These are phyloP conservation scores for Penicillium sp. DNA, from an alignment of 2,329 filamentous ascomycete genomes.

Conservation along the genomic window DNA sequence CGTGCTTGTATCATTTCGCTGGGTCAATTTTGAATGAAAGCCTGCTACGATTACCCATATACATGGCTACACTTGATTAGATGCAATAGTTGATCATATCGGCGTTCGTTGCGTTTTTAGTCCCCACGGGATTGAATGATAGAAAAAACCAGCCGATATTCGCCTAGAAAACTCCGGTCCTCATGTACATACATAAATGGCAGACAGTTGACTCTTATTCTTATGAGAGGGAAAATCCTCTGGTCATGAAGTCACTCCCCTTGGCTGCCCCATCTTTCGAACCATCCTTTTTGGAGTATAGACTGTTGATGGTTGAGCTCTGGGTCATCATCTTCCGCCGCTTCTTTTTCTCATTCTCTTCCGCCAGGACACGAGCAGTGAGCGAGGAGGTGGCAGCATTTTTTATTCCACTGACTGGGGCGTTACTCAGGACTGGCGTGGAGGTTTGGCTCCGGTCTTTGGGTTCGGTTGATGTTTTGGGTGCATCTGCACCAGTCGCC, in stretches of 20 bases:
- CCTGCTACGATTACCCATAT: neutral
- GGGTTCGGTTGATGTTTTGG: conserved; percentile 11
- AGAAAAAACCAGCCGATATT: conserved; percentile 6
- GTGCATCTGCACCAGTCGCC: conserved; percentile 35
- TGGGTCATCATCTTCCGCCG: conserved; percentile 68
- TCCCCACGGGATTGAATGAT: neutral
- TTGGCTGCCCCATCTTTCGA: conserved; percentile 44
- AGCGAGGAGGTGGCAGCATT: conserved; percentile 82
- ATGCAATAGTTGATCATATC: neutral
- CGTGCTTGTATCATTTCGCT: conserved; percentile 1
- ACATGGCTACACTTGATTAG: conserved; percentile 3
- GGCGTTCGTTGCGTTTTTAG: neutral
- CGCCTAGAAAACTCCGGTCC: neutral
- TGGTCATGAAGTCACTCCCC: conserved; percentile 60
- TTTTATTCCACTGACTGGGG: conserved; percentile 67
- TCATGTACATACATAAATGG: conserved; percentile 39
- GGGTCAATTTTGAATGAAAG: neutral
- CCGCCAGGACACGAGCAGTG: conserved; percentile 81
- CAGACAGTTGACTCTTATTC: conserved; percentile 50
- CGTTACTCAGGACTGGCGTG: conserved; percentile 32
- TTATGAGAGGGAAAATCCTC: conserved; percentile 61
- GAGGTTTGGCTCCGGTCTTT: conserved; percentile 32
- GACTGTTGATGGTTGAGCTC: conserved; percentile 57
- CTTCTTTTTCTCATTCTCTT: conserved; percentile 82
- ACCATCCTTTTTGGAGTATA: conserved; percentile 53